Conservation (phyloP, 495 filamentous ascomycete species). For the Daldinia concentrica region DNA sequence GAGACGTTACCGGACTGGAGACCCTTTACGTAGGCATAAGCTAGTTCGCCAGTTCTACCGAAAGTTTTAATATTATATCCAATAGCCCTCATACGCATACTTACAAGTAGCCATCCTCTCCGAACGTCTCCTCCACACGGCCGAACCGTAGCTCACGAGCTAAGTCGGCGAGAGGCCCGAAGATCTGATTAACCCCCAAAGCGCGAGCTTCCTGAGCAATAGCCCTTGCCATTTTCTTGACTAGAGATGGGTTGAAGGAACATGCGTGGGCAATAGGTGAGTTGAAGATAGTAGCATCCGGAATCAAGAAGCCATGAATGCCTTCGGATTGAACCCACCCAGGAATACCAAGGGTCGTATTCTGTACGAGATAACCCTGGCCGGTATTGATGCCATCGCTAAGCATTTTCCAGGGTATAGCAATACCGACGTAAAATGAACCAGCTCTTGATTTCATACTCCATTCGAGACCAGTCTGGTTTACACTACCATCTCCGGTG, state of each 20-base stretch:
- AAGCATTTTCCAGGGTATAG: constrained; percentile 69
- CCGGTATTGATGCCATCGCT: constrained; percentile 65
- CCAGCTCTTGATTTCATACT: constrained; percentile 71
- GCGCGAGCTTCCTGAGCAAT: constrained; percentile 70
- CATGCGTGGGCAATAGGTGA: constrained; percentile 75
- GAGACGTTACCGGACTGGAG: constrained; percentile 70
- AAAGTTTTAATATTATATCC: not conserved
- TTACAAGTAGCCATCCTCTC: constrained; percentile 70
- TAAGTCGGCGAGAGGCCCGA: constrained; percentile 73
- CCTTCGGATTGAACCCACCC: constrained; percentile 75
- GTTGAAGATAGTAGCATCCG: constrained; percentile 79
- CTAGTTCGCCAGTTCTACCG: constrained; percentile 59
- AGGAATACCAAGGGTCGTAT: constrained; percentile 72
- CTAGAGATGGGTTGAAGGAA: constrained; percentile 67
- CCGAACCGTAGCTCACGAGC: constrained; percentile 74
- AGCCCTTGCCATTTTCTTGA: constrained; percentile 68
- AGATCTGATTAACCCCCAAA: constrained; percentile 73
- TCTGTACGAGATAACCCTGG: constrained; percentile 70
- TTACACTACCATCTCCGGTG: constrained; percentile 64
- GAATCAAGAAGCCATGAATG: constrained; percentile 74
- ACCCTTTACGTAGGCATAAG: constrained; percentile 67
- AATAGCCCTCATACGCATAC: constrained; percentile 2
- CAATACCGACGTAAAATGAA: constrained; percentile 75
- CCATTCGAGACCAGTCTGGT: constrained; percentile 68
- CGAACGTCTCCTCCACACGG: constrained; percentile 74